Conservation (phyloP, 2,329 filamentous ascomycete species). For the Scytalidium sp. region DNA sequence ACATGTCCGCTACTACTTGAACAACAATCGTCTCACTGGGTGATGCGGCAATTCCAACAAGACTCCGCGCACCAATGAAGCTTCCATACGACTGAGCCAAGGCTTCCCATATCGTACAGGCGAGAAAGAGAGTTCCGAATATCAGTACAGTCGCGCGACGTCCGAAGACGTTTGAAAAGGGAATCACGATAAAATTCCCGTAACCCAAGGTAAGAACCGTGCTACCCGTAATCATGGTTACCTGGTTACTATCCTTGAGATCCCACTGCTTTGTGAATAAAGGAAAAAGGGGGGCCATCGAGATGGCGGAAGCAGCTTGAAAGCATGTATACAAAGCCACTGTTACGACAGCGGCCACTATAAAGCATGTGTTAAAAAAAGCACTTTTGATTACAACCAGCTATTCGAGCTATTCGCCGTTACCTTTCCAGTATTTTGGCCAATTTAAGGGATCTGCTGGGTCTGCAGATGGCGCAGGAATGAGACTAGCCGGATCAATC, state of each 20-base stretch:
- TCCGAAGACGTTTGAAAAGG: constrained; percentile 41
- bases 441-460: not conserved
- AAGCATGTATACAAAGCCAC: no score
- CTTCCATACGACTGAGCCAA: constrained; percentile 50
- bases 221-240: constrained; percentile 35
- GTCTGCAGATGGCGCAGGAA: not conserved
- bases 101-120: constrained; percentile 46
- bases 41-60: constrained; percentile 54
- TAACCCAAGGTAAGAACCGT: constrained; percentile 42
- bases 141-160: constrained; percentile 42
- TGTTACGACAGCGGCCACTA: no score
- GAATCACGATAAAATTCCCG: constrained; percentile 41
- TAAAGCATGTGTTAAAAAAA: no score
- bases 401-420: no score
- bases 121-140: constrained; percentile 34
- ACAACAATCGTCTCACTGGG: constrained; percentile 59
- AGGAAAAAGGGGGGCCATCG: no score
- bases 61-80: constrained; percentile 53
- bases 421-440: no score
- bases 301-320: no score
- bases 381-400: no score
- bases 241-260: no score
- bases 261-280: no score
- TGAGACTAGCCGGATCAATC: no score
- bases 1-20: constrained; percentile 56